Conservation (phyloP, 768 basidiomycete species). For the Asterophora lycoperdoides region DNA sequence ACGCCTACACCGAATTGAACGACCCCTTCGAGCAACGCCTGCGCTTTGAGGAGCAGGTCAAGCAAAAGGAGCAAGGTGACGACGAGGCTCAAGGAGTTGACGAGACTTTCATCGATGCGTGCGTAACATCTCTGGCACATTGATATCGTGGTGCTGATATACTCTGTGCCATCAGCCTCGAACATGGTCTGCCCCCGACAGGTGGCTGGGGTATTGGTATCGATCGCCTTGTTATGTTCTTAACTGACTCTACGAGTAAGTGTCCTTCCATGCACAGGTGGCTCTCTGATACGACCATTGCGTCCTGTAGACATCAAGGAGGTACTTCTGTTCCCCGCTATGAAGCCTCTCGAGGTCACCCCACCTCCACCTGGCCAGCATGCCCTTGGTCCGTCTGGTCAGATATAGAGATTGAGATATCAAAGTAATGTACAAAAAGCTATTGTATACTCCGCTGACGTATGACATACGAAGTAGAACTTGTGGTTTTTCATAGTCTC, state of each 20-base stretch:
- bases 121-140: constrained; percentile 29
- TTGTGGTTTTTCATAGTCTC: too few relatives aligned
- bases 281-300: background rate
- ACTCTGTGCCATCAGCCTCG: constrained; percentile 67
- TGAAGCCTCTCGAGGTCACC: constrained; percentile 74
- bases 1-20: constrained; percentile 99
- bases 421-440: constrained; percentile 5
- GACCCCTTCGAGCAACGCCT: constrained; percentile 95
- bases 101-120: constrained; percentile 95
- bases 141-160: constrained; percentile 4
- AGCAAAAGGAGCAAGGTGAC: constrained; percentile 95
- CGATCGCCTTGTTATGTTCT: constrained; percentile 97
- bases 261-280: constrained; percentile 5
- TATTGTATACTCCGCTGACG: background rate
- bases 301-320: constrained; percentile 82
- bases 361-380: constrained; percentile 18
- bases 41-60: constrained; percentile 91
- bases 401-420: constrained; percentile 21
- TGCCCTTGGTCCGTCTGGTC: constrained; percentile 28
- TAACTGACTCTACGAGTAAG: constrained; percentile 92
- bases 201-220: constrained; percentile 97
- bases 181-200: constrained; percentile 96
- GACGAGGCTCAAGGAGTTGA: constrained; percentile 98
- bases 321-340: constrained; percentile 93
- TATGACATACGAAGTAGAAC: too few relatives aligned